These are phyloP conservation scores for Chlamydomonas urium DNA, from an alignment of 139 green algal genomes.

Conservation along the genomic window DNA sequence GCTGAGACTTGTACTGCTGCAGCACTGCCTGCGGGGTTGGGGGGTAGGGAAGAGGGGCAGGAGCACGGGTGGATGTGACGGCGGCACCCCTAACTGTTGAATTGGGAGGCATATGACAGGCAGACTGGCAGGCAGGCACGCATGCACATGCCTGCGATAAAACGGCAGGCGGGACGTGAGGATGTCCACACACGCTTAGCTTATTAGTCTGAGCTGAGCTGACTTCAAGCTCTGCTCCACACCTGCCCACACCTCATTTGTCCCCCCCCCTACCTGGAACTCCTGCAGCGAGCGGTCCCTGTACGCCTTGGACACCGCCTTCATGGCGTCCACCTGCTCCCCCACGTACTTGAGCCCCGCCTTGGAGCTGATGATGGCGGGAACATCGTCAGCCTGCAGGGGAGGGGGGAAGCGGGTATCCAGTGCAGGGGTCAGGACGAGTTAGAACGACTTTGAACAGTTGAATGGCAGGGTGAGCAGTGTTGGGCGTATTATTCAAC, in stretches of 20 bases:
- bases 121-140: too few species aligned
- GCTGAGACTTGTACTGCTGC: conserved; percentile 63
- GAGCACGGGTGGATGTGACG: neutral
- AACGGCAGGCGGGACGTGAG: too few species aligned
- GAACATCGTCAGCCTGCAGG: conserved; percentile 37
- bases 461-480: neutral
- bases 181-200: too few species aligned
- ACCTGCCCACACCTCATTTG: too few species aligned
- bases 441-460: too few species aligned
- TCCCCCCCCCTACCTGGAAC: conserved; percentile 1
- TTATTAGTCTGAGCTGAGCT: too few species aligned
- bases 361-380: conserved; percentile 88
- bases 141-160: too few species aligned
- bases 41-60: neutral
- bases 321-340: conserved; percentile 85
- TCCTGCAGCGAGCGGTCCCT: conserved; percentile 63
- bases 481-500: neutral
- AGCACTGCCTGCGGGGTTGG: neutral
- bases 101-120: too few species aligned
- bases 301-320: conserved; percentile 83
- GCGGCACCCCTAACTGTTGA: too few species aligned
- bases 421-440: too few species aligned
- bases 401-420: neutral
- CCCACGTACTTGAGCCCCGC: conserved; percentile 89
- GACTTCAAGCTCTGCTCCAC: too few species aligned